Percentiles rank a stretch among this genome's conserved stretches.
Conservation (phyloP, 495 filamentous ascomycete genomes). For the Aspergillus cavernicola region DNA sequence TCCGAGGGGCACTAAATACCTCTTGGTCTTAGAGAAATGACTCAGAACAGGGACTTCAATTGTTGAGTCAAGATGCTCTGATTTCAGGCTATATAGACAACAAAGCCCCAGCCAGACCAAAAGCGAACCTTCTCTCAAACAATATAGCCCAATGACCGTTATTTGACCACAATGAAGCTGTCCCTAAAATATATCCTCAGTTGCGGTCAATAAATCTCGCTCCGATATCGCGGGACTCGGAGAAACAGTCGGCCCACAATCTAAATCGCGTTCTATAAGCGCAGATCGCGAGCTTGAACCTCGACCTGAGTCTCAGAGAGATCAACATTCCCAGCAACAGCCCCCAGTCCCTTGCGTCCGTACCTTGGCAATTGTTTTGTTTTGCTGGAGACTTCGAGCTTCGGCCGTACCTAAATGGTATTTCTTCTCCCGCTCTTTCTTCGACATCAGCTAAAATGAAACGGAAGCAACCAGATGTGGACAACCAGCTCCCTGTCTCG, state of each 20-base stretch:
- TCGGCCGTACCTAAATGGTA: conserved; percentile 30
- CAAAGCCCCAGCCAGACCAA: conserved; percentile 9
- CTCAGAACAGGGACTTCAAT: conserved; percentile 14
- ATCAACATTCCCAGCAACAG: conserved; percentile 13
- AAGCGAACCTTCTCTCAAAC: background rate
- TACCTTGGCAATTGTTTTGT: conserved; percentile 2
- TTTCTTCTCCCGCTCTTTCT: conserved; percentile 12
- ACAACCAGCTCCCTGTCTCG: conserved; percentile 36
- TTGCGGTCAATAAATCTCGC: conserved; percentile 13
- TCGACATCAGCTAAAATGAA: conserved; percentile 34
- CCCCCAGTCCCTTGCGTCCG: conserved; percentile 16
- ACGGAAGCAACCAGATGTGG: conserved; percentile 44
- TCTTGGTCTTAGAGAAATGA: conserved; percentile 14
- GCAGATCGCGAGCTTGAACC: conserved; percentile 14
- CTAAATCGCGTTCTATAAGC: conserved; percentile 20
- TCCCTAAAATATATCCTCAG: background rate
- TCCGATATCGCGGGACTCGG: conserved; percentile 32
- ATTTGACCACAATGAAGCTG: background rate
- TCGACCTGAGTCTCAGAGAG: background rate
- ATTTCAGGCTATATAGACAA: conserved; percentile 6
- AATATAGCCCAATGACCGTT: conserved; percentile 1
- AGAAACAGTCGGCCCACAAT: conserved; percentile 28
- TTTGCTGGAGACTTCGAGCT: background rate
- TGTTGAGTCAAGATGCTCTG: background rate
- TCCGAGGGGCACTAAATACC: conserved; percentile 9